Evolutionary conservation across 495 filamentous ascomycete genomes (phyloP).

Genomic region (Astrothelium macrocarpum): DNA sequence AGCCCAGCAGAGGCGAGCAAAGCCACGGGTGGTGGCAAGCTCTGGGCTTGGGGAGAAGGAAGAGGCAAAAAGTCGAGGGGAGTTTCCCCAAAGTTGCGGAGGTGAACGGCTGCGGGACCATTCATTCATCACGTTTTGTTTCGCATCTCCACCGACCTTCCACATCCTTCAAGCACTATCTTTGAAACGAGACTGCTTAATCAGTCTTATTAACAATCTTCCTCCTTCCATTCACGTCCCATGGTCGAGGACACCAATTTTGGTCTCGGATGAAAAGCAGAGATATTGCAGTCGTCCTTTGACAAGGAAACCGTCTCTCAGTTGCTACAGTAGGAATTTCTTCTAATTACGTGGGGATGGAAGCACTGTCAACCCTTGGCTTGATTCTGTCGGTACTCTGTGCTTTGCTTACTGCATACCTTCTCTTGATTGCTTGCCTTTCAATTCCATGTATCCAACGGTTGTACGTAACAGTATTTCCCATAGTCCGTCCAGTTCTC

Average conservation of each 20-base stretch:
- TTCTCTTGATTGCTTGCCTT: conserved; percentile 38
- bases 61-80: not conserved
- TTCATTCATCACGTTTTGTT: not conserved
- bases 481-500: not conserved
- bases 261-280: too few species aligned
- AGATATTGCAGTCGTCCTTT: too few species aligned
- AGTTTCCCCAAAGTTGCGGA: not conserved
- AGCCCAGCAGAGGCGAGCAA: not conserved
- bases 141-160: not conserved
- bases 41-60: not conserved
- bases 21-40: not conserved
- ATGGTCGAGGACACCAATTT: too few species aligned
- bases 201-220: too few species aligned
- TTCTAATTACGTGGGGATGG: not conserved
- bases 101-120: not conserved
- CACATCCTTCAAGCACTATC: not conserved
- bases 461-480: conserved; percentile 40
- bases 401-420: conserved; percentile 22
- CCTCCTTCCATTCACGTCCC: too few species aligned
- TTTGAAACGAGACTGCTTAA: too few species aligned
- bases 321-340: not conserved
- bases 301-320: too few species aligned
- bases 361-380: not conserved
- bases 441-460: conserved; percentile 47
- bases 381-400: conserved; percentile 1